These are phyloP conservation scores for Rhizopus sp. DNA, from an alignment of 371 early-diverging fungal genomes.

Conservation along the genomic window DNA sequence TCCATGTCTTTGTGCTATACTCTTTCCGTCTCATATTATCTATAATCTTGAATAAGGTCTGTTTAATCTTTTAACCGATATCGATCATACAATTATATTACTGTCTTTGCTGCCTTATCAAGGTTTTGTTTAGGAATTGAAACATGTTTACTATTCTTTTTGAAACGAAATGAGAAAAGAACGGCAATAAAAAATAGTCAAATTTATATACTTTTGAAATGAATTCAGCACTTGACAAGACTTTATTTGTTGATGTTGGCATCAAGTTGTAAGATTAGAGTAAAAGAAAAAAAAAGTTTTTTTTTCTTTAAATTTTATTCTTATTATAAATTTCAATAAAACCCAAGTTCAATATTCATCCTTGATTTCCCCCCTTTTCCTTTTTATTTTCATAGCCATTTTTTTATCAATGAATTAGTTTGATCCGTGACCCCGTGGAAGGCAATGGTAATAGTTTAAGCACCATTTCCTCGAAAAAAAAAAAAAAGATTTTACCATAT, in stretches of 20 bases:
- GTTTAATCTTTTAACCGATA: conserved; percentile 3
- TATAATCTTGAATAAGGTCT: conserved; percentile 47
- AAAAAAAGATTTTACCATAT: background rate
- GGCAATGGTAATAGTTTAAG: background rate
- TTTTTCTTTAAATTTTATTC: too few species aligned
- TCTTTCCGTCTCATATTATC: conserved; percentile 61
- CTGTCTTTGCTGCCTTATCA: conserved; percentile 54
- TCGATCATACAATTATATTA: conserved; percentile 8
- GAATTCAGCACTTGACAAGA: conserved; percentile 61
- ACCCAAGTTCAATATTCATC: too few species aligned
- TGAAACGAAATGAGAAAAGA: background rate
- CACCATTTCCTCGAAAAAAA: background rate
- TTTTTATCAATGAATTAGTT: background rate
- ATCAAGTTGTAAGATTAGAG: background rate
- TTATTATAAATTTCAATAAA: too few species aligned
- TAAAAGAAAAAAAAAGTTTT: too few species aligned
- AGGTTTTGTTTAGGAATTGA: conserved; percentile 60
- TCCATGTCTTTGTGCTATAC: conserved; percentile 77
- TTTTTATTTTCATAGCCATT: background rate
- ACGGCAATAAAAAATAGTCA: background rate
- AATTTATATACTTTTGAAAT: conserved; percentile 48
- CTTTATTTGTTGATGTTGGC: conserved; percentile 25
- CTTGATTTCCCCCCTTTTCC: too few species aligned
- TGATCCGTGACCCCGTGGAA: too few species aligned
- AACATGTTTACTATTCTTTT: conserved; percentile 65